Base-by-base conservation (phyloP, 1,139 yeast species). In the Diutina sp. region DNA sequence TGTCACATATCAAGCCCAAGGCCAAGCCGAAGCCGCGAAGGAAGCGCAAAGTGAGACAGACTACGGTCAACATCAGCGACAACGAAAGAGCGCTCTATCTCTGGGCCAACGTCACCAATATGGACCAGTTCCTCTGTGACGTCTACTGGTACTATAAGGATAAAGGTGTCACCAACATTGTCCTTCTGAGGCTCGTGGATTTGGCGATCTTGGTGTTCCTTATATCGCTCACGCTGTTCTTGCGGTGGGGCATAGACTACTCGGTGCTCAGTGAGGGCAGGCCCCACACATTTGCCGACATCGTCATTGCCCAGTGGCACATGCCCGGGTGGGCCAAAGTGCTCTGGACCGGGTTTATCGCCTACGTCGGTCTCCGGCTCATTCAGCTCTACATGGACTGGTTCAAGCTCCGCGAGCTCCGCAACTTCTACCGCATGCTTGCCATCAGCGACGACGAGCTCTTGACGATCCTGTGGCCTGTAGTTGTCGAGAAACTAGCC, bases 61-160 rank as follows among this genome's bases (percentile, higher is more conserved):
- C 35, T 2, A 6, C 44, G 4, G 44, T 32, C 53, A 30, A 32
- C 30, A 50, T 50, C 53, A 32, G 29, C 32, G 35, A 30, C 0
- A 81, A 79, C 61, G 97, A 91, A 66, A 72, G 91, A 56, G 97
- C 98, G 0, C 73, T 88, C 51, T 93, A 97, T 87, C 78, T 89
- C 58, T 95, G 99, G 98, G 96, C 98, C 1, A 93, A 93, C 64
- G 90, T 93, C 44, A 89, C 89, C 61, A 91, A 93, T 67, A 78
- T 93, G 69, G 99, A 93, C 69, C 80, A 83, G 55, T 93, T 93
- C 63, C 73, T 93, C 35, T 82, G 82, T 57, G 96, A 91, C 62
- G 85, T 90, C 7, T 93, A 95, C 68, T 77, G 79, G 57, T 93
- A 90, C 67, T 95, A 87, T 66, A 72, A 87, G 51, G 96, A 95